Conservation (phyloP, 805 yeast species). For the Starmerella apicola region DNA sequence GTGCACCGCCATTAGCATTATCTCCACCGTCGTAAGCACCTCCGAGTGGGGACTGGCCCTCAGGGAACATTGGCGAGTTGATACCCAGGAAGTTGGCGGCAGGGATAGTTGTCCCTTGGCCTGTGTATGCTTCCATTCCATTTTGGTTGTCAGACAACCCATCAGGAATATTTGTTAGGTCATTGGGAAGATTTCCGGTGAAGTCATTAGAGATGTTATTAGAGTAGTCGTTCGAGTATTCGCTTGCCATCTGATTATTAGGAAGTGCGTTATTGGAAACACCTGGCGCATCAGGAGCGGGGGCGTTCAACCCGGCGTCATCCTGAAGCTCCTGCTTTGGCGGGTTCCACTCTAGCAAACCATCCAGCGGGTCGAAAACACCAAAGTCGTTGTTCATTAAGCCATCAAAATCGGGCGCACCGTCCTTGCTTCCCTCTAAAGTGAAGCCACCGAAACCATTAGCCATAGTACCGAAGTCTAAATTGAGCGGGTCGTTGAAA, state of each 20-base stretch:
- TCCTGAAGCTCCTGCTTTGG: background rate
- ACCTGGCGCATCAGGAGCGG: background rate
- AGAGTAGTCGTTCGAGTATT: background rate
- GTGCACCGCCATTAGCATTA: background rate
- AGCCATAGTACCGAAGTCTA: conserved; percentile 15
- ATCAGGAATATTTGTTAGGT: background rate
- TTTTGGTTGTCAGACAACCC: background rate
- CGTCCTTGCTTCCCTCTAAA: background rate
- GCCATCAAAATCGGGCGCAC: conserved; percentile 22
- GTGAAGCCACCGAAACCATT: conserved; percentile 13
- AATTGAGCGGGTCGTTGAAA: conserved; percentile 7
- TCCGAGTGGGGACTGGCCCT: background rate
- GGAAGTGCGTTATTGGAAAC: background rate
- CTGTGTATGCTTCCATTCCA: background rate
- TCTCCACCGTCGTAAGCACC: background rate
- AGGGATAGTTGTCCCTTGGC: background rate
- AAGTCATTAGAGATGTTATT: background rate
- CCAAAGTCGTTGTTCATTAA: conserved; percentile 26
- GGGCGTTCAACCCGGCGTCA: background rate
- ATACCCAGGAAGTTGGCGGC: background rate
- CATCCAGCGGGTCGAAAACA: conserved; percentile 29
- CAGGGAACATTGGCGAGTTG: background rate
- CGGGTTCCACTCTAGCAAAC: conserved; percentile 17
- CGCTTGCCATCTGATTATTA: background rate
- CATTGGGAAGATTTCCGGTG: background rate